phyloP scores from a whole-genome alignment of 441 rosid species.

The Aleurites moluccanus region DNA sequence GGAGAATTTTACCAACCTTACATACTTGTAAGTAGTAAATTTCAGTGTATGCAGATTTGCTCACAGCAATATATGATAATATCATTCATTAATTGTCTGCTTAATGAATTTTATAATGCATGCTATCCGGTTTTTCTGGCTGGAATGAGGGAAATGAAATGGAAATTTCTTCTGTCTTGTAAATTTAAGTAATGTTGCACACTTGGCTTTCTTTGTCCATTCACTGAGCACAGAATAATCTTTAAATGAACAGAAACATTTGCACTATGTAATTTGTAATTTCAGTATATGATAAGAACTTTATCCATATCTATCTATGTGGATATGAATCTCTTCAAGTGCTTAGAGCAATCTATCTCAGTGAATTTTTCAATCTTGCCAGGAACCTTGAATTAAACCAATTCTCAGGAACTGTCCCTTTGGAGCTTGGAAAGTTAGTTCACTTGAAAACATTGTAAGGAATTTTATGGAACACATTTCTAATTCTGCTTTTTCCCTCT shows the following conservation, averaged over 20 bases:
- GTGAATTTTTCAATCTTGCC: conserved; percentile 15
- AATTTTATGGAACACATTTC: conserved; percentile 8
- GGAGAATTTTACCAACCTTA: conserved; percentile 37
- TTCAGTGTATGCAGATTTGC: neutral
- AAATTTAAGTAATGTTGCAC: neutral
- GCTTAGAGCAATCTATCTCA: neutral
- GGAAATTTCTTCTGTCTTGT: neutral
- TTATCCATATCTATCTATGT: neutral
- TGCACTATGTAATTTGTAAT: neutral
- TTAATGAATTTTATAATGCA: neutral
- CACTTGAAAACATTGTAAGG: conserved; percentile 52
- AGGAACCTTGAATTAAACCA: conserved; percentile 62
- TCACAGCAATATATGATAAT: neutral
- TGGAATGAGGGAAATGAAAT: neutral
- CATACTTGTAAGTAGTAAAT: conserved; percentile 29
- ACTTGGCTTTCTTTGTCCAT: neutral
- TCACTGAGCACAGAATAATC: neutral
- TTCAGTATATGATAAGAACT: neutral
- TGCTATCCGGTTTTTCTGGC: neutral
- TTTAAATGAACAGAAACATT: neutral
- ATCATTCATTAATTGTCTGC: neutral
- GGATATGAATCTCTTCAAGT: neutral
- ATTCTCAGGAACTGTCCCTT: conserved; percentile 60
- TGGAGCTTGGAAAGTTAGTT: conserved; percentile 51
- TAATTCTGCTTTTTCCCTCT: neutral